Evolutionary conservation across 2,329 filamentous ascomycete species (phyloP), one percentile per base, ranked within the genome.

Genomic region (Monilinia fructigena): DNA sequence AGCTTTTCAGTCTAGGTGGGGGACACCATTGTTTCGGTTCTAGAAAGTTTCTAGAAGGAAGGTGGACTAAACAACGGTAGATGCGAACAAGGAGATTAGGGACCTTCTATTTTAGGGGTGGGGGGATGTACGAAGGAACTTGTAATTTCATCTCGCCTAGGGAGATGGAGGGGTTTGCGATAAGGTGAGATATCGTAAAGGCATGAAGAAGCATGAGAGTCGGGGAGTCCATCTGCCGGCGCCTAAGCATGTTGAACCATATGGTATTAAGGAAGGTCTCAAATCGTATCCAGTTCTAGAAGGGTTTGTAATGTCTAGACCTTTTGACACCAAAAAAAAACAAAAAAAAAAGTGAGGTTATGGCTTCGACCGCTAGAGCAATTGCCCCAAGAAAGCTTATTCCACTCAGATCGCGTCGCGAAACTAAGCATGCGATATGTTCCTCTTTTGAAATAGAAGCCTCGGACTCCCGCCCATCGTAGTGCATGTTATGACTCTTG

Each of bases 21-120:
- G 31, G 12, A 14, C 14, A 35, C 20, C 28, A 54, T 47, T 55
- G 26, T 61, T 65, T 61, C 40, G 40, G 47, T 61, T 65, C 63
- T 65, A 60, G 55, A 65, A 65, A 53, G 38, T 45, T 65, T 65
- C 47, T 54, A 61, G 55, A 65, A 65, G 55, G 55, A 61, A 48
- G 26, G 20, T 53, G 7, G 55, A 42, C 60, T 8, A 42, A 20
- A 38, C 14, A 45, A 65, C 40, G 62, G n/a, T 26, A 58, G 53
- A 58, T 26, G 45, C 31, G 40, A 63, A 55, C 14, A 35, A 55
- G 26, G 38, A 63, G 42, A 50, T 38, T n/a, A 35, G 26, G 26
- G 26, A 65, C 55, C 47, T 65, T 65, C 26, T 65, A 35, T 53
- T 60, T 60, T 65, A 16, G 63, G 55, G 26, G 63, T 58, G 53